These are phyloP conservation scores for Fomes fomentarius DNA, from an alignment of 1,284 basidiomycete genomes.

Conservation along the genomic window DNA sequence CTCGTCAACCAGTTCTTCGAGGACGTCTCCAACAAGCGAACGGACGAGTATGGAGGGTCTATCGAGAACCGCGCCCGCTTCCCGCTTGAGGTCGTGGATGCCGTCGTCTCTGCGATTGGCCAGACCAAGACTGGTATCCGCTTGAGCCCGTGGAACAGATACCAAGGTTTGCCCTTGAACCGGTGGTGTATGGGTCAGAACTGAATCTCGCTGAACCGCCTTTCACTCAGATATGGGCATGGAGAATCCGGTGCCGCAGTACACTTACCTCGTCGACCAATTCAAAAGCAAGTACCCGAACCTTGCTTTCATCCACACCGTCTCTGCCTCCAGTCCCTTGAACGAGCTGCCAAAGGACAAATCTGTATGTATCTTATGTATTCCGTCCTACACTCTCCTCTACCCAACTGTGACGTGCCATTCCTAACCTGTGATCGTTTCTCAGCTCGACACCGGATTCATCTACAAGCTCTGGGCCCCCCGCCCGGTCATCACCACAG, in stretches of 20 bases:
- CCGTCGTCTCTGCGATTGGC: constrained; percentile 43
- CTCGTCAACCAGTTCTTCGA: constrained; percentile 48
- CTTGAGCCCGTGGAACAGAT: constrained; percentile 54
- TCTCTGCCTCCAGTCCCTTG: background rate
- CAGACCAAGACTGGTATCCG: constrained; percentile 49
- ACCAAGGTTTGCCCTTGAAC: constrained; percentile 36
- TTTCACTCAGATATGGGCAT: background rate
- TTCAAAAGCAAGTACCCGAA: background rate
- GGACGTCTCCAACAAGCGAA: constrained; percentile 52
- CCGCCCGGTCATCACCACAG: constrained; percentile 36
- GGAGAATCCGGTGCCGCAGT: background rate
- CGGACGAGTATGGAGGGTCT: constrained; percentile 62
- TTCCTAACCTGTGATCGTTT: background rate
- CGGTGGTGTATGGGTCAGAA: background rate
- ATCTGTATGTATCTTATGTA: background rate
- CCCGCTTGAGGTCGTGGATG: constrained; percentile 49
- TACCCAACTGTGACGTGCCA: background rate
- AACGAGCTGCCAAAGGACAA: background rate
- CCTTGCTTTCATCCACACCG: background rate
- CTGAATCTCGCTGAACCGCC: background rate
- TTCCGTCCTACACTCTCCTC: background rate
- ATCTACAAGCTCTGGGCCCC: constrained; percentile 34
- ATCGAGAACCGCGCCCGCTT: constrained; percentile 58
- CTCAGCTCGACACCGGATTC: constrained; percentile 30
- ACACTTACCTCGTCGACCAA: background rate